Base-by-base conservation (phyloP, 768 basidiomycete species). In the Lyophyllum semitale region DNA sequence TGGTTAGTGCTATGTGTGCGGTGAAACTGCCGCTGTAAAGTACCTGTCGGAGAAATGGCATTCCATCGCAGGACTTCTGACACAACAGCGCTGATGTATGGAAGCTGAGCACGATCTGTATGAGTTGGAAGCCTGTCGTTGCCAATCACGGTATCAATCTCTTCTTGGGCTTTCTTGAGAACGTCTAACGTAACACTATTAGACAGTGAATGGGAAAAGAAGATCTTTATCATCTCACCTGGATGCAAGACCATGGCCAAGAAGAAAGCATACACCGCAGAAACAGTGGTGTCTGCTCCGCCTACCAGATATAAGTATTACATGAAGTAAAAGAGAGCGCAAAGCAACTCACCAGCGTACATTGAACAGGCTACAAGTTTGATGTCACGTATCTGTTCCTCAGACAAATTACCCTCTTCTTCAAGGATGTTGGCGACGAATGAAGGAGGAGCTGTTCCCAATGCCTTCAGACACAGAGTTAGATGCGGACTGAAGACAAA, bases 51-150 rank as follows among this genome's bases (percentile, higher is more conserved):
- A 35, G 33, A 9, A 15, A 35, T 15, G 17, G 12, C 12, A 4
- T 35, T 35, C 33, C 33, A 35, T 12, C 33, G 33, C 11, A 35
- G 8, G 4, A 15, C 33, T 35, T 35, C n/a, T n/a, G 33, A 35
- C 12, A 35, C 33, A 15, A 35, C 17, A 12, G 33, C 33, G 3
- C 17, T 15, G 33, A 35, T 4, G 12, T 35, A 35, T 9, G 33
- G 33, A 12, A 35, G 33, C 6, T 13, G 33, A 8, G 33, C 12
- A 9, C 6, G 33, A 15, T 35, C 33, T 35, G 33, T 3, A 20
- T 37, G 47, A 15, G 53, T 53, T 20, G 58, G 58, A 52, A 63
- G 50, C 64, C 70, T 42, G 41, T 70, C 48, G 60, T 66, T 53
- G 11, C 54, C 58, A n/a, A 59, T 27, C 15, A 59, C 43, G 2